A percentile compares a stretch with the other conserved stretches of the same genome.
These are phyloP conservation scores for Carex myosuroides DNA, from an alignment of 176 grass and related monocot species.

Conservation along the genomic window DNA sequence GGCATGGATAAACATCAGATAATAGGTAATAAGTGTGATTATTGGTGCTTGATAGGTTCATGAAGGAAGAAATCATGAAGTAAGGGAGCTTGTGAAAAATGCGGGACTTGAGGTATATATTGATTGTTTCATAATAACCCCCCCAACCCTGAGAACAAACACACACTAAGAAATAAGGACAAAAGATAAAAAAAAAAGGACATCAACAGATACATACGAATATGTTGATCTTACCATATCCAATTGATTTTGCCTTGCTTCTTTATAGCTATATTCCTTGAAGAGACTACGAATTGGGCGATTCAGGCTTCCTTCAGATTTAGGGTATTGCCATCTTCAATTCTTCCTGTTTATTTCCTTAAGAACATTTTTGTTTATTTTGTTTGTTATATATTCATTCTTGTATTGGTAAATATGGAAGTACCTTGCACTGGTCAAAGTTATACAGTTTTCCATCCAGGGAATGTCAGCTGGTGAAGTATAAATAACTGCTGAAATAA, in stretches of 20 bases:
- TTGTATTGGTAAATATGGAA: background rate
- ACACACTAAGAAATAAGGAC: too few species aligned
- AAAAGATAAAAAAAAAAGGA: too few species aligned
- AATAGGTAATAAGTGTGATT: slow-evolving; percentile 18
- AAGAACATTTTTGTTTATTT: background rate
- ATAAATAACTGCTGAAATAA: background rate
- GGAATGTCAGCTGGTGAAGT: background rate
- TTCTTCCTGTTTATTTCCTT: slow-evolving; percentile 7
- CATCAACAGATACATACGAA: background rate
- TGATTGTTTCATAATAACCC: background rate
- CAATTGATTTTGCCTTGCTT: slow-evolving; percentile 16
- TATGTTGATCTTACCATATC: slow-evolving; percentile 10
- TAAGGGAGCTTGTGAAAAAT: slow-evolving; percentile 84
- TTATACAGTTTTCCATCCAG: slow-evolving; percentile 3
- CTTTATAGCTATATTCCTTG: slow-evolving; percentile 56
- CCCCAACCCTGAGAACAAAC: background rate
- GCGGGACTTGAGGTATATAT: slow-evolving; percentile 73
- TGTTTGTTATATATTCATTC: background rate
- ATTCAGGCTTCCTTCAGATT: slow-evolving; percentile 79
- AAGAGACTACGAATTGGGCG: slow-evolving; percentile 74
- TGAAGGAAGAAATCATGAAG: slow-evolving; percentile 97
- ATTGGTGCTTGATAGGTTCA: slow-evolving; percentile 60
- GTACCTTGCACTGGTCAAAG: background rate
- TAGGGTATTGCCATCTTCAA: slow-evolving; percentile 48
- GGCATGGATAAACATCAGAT: background rate